These are phyloP conservation scores for Acanthamoeba sp. DNA, from an alignment of 208 protist species.

Conservation along the genomic window DNA sequence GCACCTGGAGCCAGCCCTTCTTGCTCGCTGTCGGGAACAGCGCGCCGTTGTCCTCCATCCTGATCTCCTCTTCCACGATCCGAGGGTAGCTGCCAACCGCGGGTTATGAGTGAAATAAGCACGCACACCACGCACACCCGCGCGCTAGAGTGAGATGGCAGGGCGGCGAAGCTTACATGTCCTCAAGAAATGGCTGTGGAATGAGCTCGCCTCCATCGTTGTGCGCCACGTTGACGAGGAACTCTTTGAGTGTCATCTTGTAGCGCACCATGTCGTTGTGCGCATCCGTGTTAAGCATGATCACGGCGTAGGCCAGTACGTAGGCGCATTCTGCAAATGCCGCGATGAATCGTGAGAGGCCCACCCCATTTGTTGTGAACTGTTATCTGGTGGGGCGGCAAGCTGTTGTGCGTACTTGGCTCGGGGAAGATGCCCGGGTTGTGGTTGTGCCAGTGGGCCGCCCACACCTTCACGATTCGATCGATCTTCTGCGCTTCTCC, in stretches of 20 bases:
- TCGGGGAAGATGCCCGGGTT: slow-evolving; percentile 83
- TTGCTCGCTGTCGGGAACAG: slow-evolving; percentile 13
- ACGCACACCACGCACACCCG: background rate
- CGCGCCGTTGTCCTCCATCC: slow-evolving; percentile 88
- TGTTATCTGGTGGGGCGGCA: background rate
- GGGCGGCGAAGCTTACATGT: background rate
- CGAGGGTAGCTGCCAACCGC: slow-evolving; percentile 96
- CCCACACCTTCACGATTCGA: slow-evolving; percentile 96
- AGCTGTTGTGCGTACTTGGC: background rate
- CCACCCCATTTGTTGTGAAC: background rate
- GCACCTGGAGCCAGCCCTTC: slow-evolving; percentile 42
- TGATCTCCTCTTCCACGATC: slow-evolving; percentile 94
- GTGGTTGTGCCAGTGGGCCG: slow-evolving; percentile 89
- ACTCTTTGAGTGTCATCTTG: slow-evolving; percentile 67
- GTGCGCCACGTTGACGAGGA: slow-evolving; percentile 35
- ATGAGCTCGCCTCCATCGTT: slow-evolving; percentile 69
- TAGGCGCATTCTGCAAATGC: slow-evolving; percentile 90
- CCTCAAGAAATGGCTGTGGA: background rate
- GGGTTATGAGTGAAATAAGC: no score
- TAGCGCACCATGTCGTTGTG: slow-evolving; percentile 89
- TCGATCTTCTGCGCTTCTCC: slow-evolving; percentile 96
- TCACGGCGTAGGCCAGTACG: slow-evolving; percentile 98
- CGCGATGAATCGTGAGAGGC: slow-evolving; percentile 79
- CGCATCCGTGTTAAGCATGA: slow-evolving; percentile 99
- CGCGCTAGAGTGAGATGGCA: background rate